Evolutionary conservation across 2,329 filamentous ascomycete species (phyloP).

Genomic region (Metarhizium rileyi): DNA sequence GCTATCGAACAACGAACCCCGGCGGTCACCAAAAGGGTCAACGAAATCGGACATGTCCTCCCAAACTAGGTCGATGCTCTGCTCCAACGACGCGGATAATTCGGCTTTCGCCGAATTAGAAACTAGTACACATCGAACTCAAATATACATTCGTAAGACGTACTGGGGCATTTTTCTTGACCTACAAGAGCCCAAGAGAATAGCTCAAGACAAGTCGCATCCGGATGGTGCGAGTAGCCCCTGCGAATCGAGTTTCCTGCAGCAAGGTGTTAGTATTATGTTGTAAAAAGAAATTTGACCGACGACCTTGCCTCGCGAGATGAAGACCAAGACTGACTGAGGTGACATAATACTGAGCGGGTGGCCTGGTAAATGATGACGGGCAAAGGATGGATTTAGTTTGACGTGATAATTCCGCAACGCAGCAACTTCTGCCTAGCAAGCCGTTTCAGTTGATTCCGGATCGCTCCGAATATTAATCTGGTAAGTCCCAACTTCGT

Average conservation of each 20-base stretch:
- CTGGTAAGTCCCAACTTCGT: background rate
- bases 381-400: background rate
- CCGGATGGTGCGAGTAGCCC: constrained; percentile 5
- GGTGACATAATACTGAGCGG: constrained; percentile 7
- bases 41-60: constrained; percentile 11
- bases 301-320: constrained; percentile 8
- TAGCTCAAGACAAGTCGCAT: constrained; percentile 8
- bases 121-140: background rate
- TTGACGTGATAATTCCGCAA: background rate
- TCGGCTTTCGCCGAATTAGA: constrained; percentile 5
- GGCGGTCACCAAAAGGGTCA: constrained; percentile 14
- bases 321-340: constrained; percentile 8
- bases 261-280: constrained; percentile 7
- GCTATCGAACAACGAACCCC: constrained; percentile 10
- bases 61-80: constrained; percentile 7
- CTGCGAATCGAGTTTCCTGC: constrained; percentile 7
- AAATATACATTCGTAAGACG: constrained; percentile 3
- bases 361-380: constrained; percentile 4
- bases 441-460: too few relatives aligned
- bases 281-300: background rate
- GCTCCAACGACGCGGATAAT: constrained; percentile 6
- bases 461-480: background rate
- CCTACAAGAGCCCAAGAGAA: constrained; percentile 6
- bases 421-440: too few relatives aligned
- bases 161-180: constrained; percentile 9